Base-by-base conservation (phyloP, 495 filamentous ascomycete genomes). In the Jackrogersella multiformis region DNA sequence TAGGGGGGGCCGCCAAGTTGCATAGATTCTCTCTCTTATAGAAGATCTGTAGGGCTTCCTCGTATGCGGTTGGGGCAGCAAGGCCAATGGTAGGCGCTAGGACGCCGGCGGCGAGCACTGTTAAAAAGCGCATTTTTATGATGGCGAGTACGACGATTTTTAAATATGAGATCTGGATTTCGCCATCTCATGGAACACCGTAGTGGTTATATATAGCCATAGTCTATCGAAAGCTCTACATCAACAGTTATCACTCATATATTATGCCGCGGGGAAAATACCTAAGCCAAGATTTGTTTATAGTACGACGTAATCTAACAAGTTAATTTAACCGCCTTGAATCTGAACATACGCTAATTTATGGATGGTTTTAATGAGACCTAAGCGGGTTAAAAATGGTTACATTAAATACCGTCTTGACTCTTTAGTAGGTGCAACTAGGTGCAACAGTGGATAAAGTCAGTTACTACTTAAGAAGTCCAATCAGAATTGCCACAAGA, bases 21-120 rank as follows among this genome's bases (percentile, higher is more conserved):
- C 80, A 82, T 10, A 82, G 70, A 48, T 82, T 82, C 26, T 81
- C 80, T 26, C 80, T 66, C 69, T 74, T 78, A 38, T 35, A n/a
- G 56, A 80, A 21, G 16, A 44, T 20, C n/a, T n/a, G n/a, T n/a
- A n/a, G 59, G 15, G 48, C 56, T 12, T 49, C 52, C 35, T 54
- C 44, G 32, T 55, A 49, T 5, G 63, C 20, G 15, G 72, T 58
- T n/a, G 76, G 76, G 9, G 66, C 68, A 12, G 78, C 76, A 44
- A 77, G 70, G 59, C 61, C 61, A 12, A 72, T 56, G 24, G 66
- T 57, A 35, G 76, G 76, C 46, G 71, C 76, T 38, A 80, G 41
- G 41, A 73, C 39, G 68, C 66, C 68, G 24, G 68, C 61, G 42
- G 69, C 64, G 68, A 80, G 68, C 28, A 75, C 34, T n/a, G 54